phyloP scores from a whole-genome alignment of 2,329 filamentous ascomycete genomes.

The Aspergillus calidoustus region DNA sequence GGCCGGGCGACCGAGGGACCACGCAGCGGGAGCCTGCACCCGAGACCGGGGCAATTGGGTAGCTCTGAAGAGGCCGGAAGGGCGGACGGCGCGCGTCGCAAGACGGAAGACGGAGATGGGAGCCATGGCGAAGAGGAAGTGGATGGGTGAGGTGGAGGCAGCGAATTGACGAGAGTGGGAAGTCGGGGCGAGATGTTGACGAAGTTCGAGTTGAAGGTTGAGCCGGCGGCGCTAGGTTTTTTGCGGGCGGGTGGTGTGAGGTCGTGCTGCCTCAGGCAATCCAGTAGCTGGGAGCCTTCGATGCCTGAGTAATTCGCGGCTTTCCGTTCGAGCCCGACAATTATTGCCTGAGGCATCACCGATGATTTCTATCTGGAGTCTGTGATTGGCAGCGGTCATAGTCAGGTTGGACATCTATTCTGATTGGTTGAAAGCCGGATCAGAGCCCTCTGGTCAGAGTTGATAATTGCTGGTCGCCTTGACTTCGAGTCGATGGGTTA shows the following conservation, averaged over 20 bases:
- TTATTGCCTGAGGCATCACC: constrained; percentile 33
- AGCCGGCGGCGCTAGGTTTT: constrained; percentile 37
- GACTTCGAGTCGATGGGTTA: background rate
- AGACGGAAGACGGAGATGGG: constrained; percentile 71
- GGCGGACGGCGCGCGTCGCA: constrained; percentile 68
- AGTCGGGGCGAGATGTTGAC: constrained; percentile 27
- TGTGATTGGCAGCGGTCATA: constrained; percentile 32
- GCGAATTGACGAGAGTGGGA: constrained; percentile 29
- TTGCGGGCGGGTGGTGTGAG: constrained; percentile 44
- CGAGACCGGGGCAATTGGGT: constrained; percentile 62
- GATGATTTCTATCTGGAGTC: constrained; percentile 29
- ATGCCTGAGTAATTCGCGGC: constrained; percentile 14
- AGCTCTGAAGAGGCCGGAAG: constrained; percentile 66
- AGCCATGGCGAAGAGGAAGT: constrained; percentile 57
- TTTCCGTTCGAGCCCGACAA: constrained; percentile 27
- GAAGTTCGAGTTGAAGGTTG: constrained; percentile 30
- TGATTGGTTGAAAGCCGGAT: constrained; percentile 17
- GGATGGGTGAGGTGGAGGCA: constrained; percentile 29
- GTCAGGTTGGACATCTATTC: background rate
- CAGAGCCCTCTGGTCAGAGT: background rate
- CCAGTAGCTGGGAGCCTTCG: constrained; percentile 15
- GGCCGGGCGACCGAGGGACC: constrained; percentile 64
- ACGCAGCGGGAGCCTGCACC: constrained; percentile 59
- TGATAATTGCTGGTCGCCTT: too few species aligned
- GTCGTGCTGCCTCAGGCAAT: constrained; percentile 31